Conservation (phyloP, 106 monocot species). For the Posidonia australis region DNA sequence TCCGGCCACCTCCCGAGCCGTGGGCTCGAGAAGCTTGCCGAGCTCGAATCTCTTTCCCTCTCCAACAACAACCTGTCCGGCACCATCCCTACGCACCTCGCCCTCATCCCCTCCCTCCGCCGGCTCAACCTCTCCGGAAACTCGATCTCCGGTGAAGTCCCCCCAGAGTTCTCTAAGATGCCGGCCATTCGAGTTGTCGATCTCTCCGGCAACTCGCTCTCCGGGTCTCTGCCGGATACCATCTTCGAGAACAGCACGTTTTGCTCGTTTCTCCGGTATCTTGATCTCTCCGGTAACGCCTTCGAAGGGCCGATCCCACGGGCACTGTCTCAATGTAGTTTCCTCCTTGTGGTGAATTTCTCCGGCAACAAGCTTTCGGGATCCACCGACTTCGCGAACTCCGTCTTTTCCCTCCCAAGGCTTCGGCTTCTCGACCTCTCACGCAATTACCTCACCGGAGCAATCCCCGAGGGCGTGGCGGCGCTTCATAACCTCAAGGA, state of each 20-base stretch:
- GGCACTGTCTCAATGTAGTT: conserved; percentile 26
- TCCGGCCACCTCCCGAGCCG: conserved; percentile 35
- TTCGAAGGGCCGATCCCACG: conserved; percentile 47
- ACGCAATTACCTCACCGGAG: conserved; percentile 44
- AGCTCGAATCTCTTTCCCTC: conserved; percentile 33
- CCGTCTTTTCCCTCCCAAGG: conserved; percentile 26
- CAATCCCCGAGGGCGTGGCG: conserved; percentile 29
- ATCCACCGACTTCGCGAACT: conserved; percentile 20
- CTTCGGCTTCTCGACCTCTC: conserved; percentile 68
- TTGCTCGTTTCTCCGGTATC: conserved; percentile 39
- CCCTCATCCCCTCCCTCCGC: conserved; percentile 30
- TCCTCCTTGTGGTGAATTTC: conserved; percentile 51
- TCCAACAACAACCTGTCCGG: conserved; percentile 58
- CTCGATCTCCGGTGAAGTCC: conserved; percentile 41
- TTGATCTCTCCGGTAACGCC: conserved; percentile 39
- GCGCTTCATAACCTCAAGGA: conserved; percentile 46
- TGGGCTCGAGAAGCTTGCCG: conserved; percentile 35
- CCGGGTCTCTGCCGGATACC: conserved; percentile 33
- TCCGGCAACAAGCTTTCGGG: conserved; percentile 65
- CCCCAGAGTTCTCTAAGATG: conserved; percentile 19
- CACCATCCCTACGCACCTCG: conserved; percentile 25
- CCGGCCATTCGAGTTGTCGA: conserved; percentile 36
- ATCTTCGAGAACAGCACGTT: conserved; percentile 15
- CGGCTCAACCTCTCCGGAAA: conserved; percentile 43
- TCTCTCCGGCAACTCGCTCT: conserved; percentile 45